phyloP scores from a whole-genome alignment of 192 early-diverging fungal genomes.

The Spizellomyces punctatus region DNA sequence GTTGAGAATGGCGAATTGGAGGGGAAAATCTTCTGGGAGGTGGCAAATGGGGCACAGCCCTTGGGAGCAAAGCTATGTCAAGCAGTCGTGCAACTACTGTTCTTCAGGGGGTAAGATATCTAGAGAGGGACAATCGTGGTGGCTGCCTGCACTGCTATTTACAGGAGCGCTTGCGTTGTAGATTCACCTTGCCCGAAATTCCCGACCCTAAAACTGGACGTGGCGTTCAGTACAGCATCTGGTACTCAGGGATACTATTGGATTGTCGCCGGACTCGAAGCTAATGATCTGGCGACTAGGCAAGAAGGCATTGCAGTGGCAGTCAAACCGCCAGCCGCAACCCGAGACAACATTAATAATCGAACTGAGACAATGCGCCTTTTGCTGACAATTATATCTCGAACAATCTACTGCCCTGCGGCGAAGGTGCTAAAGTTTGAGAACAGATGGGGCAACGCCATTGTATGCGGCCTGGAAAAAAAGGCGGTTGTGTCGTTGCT shows the following conservation, averaged over 20 bases:
- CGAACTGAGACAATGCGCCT: slow-evolving; percentile 80
- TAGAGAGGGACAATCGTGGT: no score
- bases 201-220: slow-evolving; percentile 22
- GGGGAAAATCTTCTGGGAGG: slow-evolving; percentile 64
- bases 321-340: slow-evolving; percentile 19
- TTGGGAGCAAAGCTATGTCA: slow-evolving; percentile 12
- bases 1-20: slow-evolving; percentile 57
- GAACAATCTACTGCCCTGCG: slow-evolving; percentile 76
- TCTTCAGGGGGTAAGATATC: slow-evolving; percentile 33
- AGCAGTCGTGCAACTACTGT: slow-evolving; percentile 41
- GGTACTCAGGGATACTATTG: slow-evolving; percentile 27
- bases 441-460: slow-evolving; percentile 60
- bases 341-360: slow-evolving; percentile 68
- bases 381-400: slow-evolving; percentile 75
- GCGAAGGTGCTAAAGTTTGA: slow-evolving; percentile 48
- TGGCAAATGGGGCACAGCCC: neutral
- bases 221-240: slow-evolving; percentile 51
- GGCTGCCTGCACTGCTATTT: no score
- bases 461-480: slow-evolving; percentile 61
- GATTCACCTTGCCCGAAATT: slow-evolving; percentile 43
- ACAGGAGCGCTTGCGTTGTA: neutral
- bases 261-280: neutral
- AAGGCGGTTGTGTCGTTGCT: slow-evolving; percentile 75
- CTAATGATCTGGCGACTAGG: neutral
- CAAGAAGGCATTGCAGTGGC: slow-evolving; percentile 46